These are phyloP conservation scores for Aspergillus olivimuriae DNA, from an alignment of 495 filamentous ascomycete genomes.

Conservation along the genomic window DNA sequence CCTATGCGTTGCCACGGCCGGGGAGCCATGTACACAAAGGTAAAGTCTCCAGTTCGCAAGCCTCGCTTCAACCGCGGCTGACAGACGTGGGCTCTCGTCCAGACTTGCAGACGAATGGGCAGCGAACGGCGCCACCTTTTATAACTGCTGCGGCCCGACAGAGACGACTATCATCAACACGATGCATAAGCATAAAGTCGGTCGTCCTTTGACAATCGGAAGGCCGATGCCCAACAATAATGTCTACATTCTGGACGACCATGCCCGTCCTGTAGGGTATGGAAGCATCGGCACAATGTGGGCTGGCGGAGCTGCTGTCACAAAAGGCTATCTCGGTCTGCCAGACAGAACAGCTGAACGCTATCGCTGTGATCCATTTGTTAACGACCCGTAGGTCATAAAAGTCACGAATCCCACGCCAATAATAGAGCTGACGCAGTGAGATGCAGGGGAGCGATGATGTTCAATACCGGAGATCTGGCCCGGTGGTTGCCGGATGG, in stretches of 20 bases:
- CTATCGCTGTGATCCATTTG: slow-evolving; percentile 5
- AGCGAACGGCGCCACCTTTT: slow-evolving; percentile 2
- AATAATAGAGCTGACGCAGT: not conserved
- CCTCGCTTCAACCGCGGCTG: not conserved
- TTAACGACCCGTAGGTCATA: slow-evolving; percentile 2
- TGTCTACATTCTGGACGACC: slow-evolving; percentile 5
- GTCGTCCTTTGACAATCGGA: slow-evolving; percentile 2
- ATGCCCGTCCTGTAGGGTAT: not conserved
- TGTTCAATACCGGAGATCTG: slow-evolving; percentile 8
- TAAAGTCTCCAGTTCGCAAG: not conserved
- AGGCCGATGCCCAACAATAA: slow-evolving; percentile 7
- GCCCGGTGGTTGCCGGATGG: slow-evolving; percentile 6
- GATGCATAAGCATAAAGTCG: slow-evolving; percentile 5
- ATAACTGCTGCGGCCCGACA: slow-evolving; percentile 7
- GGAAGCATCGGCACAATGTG: slow-evolving; percentile 5
- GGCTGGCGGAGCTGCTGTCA: slow-evolving; percentile 4
- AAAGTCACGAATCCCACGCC: not conserved
- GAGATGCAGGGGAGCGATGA: not conserved
- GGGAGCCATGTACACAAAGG: slow-evolving; percentile 7
- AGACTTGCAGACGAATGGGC: slow-evolving; percentile 7
- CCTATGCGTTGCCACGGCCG: slow-evolving; percentile 4
- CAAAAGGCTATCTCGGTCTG: slow-evolving; percentile 3
- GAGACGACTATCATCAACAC: slow-evolving; percentile 10
- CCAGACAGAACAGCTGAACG: slow-evolving; percentile 6
- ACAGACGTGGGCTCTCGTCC: not conserved